These are phyloP conservation scores for Hibiscus syriacus DNA, from an alignment of 345 rosid species.

Conservation along the genomic window DNA sequence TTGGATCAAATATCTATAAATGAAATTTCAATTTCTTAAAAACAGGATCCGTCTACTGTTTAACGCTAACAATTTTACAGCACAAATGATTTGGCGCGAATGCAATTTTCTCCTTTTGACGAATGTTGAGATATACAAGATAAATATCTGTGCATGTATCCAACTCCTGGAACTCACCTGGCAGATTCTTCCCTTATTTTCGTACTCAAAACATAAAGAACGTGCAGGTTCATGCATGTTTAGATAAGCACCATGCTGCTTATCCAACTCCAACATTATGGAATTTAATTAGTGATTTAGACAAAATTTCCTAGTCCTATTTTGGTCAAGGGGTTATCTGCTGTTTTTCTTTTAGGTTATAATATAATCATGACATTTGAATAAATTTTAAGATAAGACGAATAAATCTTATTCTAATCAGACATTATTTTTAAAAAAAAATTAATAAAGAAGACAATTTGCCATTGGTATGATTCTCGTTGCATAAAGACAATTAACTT, in stretches of 20 bases:
- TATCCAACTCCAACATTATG: not conserved
- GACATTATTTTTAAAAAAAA: no score
- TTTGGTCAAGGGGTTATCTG: no score
- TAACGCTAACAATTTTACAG: not conserved
- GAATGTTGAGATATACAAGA: not conserved
- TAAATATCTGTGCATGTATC: not conserved
- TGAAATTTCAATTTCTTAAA: not conserved
- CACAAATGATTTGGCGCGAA: not conserved
- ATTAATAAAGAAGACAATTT: not conserved
- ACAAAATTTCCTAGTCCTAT: not conserved
- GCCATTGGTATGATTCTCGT: not conserved
- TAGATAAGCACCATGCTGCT: no score
- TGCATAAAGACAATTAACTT: not conserved
- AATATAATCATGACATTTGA: no score
- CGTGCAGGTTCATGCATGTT: not conserved
- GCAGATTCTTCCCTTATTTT: slow-evolving; percentile 3
- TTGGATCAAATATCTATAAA: not conserved
- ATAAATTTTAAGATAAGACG: no score
- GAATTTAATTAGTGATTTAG: not conserved
- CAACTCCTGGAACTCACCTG: not conserved
- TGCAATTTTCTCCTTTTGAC: not conserved
- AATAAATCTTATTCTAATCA: no score
- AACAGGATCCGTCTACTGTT: not conserved
- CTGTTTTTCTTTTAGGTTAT: no score
- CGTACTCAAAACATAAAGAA: not conserved